Evolutionary conservation across 1,284 basidiomycete genomes (phyloP), one percentile per base, ranked within the genome.

Genomic region (Marasmius tenuissimus): DNA sequence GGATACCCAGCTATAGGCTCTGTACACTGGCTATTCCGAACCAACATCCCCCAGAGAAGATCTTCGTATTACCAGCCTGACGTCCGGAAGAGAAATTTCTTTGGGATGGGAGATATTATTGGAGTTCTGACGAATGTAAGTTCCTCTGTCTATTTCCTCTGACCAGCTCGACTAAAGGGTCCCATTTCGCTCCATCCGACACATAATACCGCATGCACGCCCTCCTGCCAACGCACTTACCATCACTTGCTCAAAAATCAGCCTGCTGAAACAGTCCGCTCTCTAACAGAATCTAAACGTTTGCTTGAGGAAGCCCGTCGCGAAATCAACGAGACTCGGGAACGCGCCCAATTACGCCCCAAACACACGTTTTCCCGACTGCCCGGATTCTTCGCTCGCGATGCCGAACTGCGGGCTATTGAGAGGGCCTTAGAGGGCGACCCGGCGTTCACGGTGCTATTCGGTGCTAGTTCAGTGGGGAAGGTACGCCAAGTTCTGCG

Each of bases 381-480:
- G 16, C 90, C 91, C 3, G 84, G 85, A 1, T 93, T 92, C 75
- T 86, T 88, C 66, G 79, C 85, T 58, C 82, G 92, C 2, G 84
- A 82, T 45, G 80, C 83, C 20, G 92, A 94, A 72, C 75, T 86
- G 54, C 79, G 79, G 60, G 83, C 85, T 9, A 75, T 94, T 42
- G 85, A 88, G 66, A 81, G 85, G 58, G 80, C 82, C 2, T 71
- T 93, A 22, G 85, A 86, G 52, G 87, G 88, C 11, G 85, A 91
- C 47, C 89, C 91, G 6, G 84, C 87, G 1, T 93, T 94, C 70
- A 93, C 91, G 0, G 81, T 94, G 5, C 75, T 94, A 2, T 93
- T 91, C 65, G 92, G 92, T 7, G 88, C 91, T n/a, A 89, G 87
- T 66, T 88, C 86, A 14, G 85, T 90, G 2, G 92, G 92, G 62